Conservation (phyloP, 768 basidiomycete genomes). For the Panaeolus cyanescens region DNA sequence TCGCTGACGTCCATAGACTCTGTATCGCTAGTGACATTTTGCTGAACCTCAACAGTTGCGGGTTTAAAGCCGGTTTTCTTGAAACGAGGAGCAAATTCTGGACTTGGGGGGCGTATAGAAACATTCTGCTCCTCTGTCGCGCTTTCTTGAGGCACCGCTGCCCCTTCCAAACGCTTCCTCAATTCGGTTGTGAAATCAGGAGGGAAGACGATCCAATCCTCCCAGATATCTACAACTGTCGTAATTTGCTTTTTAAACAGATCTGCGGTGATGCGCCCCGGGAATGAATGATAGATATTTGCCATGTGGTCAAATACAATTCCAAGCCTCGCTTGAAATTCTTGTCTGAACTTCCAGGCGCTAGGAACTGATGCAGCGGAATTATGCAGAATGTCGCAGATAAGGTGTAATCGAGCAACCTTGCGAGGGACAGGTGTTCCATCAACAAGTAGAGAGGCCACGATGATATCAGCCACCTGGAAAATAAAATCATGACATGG, state of each 20-base stretch:
- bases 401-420: slow-evolving; percentile 90
- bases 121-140: slow-evolving; percentile 27
- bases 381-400: slow-evolving; percentile 98
- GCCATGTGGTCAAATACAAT: slow-evolving; percentile 95
- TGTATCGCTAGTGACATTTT: slow-evolving; percentile 34
- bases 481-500: neutral
- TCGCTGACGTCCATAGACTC: slow-evolving; percentile 38
- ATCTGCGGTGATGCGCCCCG: slow-evolving; percentile 94
- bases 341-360: slow-evolving; percentile 96
- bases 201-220: slow-evolving; percentile 97
- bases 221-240: slow-evolving; percentile 92
- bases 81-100: slow-evolving; percentile 60
- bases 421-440: slow-evolving; percentile 98
- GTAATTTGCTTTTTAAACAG: slow-evolving; percentile 94
- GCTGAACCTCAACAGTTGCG: slow-evolving; percentile 39
- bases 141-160: slow-evolving; percentile 28
- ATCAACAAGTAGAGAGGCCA: slow-evolving; percentile 85
- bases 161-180: slow-evolving; percentile 73
- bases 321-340: slow-evolving; percentile 90
- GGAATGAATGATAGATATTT: slow-evolving; percentile 93
- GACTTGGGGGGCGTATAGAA: slow-evolving; percentile 10
- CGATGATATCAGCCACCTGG: slow-evolving; percentile 89
- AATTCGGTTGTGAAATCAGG: slow-evolving; percentile 82
- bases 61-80: slow-evolving; percentile 79
- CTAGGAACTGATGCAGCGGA: slow-evolving; percentile 92